These are phyloP conservation scores for Acanthamoeba castellanii DNA, from an alignment of 208 protist species.

Conservation along the genomic window DNA sequence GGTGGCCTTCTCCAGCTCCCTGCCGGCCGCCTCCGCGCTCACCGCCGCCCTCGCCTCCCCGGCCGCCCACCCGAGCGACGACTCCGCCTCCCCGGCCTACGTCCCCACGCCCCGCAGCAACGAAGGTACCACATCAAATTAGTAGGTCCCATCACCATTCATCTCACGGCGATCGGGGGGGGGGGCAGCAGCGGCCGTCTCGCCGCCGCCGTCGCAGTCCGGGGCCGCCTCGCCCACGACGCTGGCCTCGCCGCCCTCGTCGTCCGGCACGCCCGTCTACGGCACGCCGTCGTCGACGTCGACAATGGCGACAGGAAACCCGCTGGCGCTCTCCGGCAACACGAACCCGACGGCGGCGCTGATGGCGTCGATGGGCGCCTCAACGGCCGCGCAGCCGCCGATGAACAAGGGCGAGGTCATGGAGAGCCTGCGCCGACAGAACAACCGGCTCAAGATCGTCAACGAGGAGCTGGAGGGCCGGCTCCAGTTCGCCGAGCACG, in stretches of 20 bases:
- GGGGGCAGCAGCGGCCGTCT: neutral
- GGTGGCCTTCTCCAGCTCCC: neutral
- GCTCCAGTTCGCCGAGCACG: neutral
- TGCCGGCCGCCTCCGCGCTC: neutral
- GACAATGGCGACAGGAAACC: neutral
- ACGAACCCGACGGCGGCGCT: neutral
- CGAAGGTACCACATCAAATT: neutral
- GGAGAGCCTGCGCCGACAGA: neutral
- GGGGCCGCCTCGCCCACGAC: neutral
- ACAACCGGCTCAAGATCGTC: slow-evolving; percentile 27
- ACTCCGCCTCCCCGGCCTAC: neutral
- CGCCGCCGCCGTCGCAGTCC: neutral
- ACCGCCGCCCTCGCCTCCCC: neutral
- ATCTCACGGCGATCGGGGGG: too few species aligned
- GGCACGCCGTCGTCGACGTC: neutral
- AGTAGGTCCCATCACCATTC: neutral
- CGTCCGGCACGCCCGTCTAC: neutral
- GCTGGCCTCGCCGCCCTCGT: neutral
- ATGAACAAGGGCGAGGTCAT: neutral
- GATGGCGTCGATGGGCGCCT: too few species aligned
- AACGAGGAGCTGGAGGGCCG: slow-evolving; percentile 1
- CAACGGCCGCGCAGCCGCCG: neutral
- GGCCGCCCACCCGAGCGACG: neutral
- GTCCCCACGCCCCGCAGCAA: neutral
- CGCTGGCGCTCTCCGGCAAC: neutral